Percentiles rank a stretch among this genome's conserved stretches.
Evolutionary conservation across 1,284 basidiomycete species (phyloP).

Genomic region (Ustilago trichophora): DNA sequence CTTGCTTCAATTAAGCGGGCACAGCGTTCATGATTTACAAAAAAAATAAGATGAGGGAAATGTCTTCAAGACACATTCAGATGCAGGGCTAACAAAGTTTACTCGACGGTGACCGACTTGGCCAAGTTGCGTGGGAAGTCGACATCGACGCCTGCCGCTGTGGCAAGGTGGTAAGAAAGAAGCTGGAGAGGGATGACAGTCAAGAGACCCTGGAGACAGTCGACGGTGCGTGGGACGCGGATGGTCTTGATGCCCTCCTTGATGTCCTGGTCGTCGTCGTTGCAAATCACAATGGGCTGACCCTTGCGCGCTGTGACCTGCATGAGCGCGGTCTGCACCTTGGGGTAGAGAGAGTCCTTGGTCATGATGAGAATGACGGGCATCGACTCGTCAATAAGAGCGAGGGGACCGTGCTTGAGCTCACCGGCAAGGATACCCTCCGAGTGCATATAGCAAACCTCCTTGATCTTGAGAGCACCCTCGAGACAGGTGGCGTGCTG

Average conservation of each 20-base stretch:
- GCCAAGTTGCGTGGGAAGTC: constrained; percentile 96
- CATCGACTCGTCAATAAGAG: constrained; percentile 97
- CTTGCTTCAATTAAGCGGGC: background rate
- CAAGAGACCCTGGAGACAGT: constrained; percentile 92
- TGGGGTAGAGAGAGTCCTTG: constrained; percentile 95
- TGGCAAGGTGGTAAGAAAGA: constrained; percentile 93
- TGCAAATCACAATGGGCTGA: constrained; percentile 91
- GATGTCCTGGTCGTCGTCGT: constrained; percentile 88
- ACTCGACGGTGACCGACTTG: constrained; percentile 67
- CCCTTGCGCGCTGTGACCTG: constrained; percentile 98
- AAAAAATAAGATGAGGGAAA: too few relatives aligned
- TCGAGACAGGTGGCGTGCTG: constrained; percentile 98
- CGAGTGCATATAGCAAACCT: constrained; percentile 75
- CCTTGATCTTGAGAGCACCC: constrained; percentile 99
- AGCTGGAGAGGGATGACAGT: constrained; percentile 97
- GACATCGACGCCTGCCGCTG: constrained; percentile 94
- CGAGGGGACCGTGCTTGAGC: constrained; percentile 97
- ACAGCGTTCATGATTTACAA: constrained; percentile 30
- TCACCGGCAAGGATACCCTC: constrained; percentile 89
- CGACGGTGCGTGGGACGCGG: constrained; percentile 80
- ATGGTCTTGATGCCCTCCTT: constrained; percentile 79
- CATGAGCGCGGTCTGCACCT: constrained; percentile 92
- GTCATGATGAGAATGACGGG: constrained; percentile 89
- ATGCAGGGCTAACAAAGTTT: too few relatives aligned
- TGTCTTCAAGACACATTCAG: background rate